These are phyloP conservation scores for Setaria italica DNA, from an alignment of 202 grass and related monocot species.

Conservation along the genomic window DNA sequence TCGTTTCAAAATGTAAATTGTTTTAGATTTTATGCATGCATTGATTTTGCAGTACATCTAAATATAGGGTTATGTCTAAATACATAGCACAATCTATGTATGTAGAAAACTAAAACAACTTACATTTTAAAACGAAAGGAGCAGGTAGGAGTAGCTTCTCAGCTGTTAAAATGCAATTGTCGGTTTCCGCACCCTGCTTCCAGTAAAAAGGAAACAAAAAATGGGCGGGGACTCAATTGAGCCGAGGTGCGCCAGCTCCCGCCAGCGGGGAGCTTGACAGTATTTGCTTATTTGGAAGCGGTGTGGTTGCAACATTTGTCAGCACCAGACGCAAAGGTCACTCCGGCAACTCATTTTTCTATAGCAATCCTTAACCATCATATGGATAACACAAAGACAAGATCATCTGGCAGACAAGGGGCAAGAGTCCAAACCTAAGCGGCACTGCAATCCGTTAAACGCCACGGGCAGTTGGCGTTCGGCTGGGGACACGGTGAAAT, in stretches of 20 bases:
- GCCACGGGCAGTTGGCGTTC: neutral
- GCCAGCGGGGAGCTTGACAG: neutral
- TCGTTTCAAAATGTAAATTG: no score
- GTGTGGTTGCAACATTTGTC: slow-evolving; percentile 20
- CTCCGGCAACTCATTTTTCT: neutral
- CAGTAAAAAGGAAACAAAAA: neutral
- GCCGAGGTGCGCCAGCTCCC: neutral
- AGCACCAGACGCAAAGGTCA: neutral
- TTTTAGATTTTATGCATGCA: no score
- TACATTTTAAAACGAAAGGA: no score
- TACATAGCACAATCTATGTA: no score
- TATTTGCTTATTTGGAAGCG: neutral
- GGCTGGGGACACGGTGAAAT: neutral
- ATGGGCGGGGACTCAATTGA: neutral
- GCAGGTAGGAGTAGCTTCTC: neutral
- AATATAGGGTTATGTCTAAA: no score
- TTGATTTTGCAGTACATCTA: no score
- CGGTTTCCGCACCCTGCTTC: neutral
- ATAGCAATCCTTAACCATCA: neutral
- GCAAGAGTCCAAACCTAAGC: neutral
- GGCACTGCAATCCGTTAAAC: neutral
- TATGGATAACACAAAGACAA: neutral
- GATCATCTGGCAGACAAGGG: neutral
- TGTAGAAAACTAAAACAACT: no score
- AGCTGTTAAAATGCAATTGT: neutral